A percentile compares a stretch with the other conserved stretches of the same genome.
These are phyloP conservation scores for Syzygium jambos DNA, from an alignment of 345 rosid genomes.

Conservation along the genomic window DNA sequence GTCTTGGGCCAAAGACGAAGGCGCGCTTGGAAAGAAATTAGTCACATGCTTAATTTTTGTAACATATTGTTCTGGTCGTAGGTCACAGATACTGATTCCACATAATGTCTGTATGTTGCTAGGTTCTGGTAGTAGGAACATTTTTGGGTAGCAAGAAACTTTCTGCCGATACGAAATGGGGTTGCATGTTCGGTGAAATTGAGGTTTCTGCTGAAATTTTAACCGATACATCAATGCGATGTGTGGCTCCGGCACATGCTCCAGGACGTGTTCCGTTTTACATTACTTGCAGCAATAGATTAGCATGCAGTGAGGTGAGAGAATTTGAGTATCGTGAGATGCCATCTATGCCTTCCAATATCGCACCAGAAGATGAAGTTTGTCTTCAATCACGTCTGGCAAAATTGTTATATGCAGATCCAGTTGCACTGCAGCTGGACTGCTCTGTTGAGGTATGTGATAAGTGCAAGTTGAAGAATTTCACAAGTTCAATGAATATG, in stretches of 20 bases:
- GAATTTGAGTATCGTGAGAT: slow-evolving; percentile 56
- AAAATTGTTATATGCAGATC: slow-evolving; percentile 20
- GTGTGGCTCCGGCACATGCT: slow-evolving; percentile 49
- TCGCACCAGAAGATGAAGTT: slow-evolving; percentile 16
- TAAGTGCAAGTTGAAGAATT: slow-evolving; percentile 26
- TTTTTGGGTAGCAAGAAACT: slow-evolving; percentile 42
- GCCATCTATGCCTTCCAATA: slow-evolving; percentile 8
- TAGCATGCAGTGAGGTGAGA: slow-evolving; percentile 71
- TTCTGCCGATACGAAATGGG: slow-evolving; percentile 31
- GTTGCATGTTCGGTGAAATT: slow-evolving; percentile 70
- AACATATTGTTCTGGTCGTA: neutral
- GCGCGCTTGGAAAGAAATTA: neutral
- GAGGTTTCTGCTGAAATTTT: slow-evolving; percentile 63
- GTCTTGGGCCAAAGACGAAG: neutral
- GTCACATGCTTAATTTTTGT: neutral
- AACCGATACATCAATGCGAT: slow-evolving; percentile 33
- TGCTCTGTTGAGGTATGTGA: slow-evolving; percentile 28
- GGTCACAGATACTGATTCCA: neutral
- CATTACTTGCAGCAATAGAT: slow-evolving; percentile 52
- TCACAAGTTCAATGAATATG: slow-evolving; percentile 12
- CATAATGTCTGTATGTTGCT: neutral
- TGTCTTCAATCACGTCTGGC: slow-evolving; percentile 36
- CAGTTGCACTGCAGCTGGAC: slow-evolving; percentile 14
- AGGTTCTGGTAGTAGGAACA: slow-evolving; percentile 48
- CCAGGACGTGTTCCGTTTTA: slow-evolving; percentile 57